A percentile compares a stretch with the other conserved stretches of the same genome.
Conservation (phyloP, 2,329 filamentous ascomycete species). For the Malbranchea zuffiana region DNA sequence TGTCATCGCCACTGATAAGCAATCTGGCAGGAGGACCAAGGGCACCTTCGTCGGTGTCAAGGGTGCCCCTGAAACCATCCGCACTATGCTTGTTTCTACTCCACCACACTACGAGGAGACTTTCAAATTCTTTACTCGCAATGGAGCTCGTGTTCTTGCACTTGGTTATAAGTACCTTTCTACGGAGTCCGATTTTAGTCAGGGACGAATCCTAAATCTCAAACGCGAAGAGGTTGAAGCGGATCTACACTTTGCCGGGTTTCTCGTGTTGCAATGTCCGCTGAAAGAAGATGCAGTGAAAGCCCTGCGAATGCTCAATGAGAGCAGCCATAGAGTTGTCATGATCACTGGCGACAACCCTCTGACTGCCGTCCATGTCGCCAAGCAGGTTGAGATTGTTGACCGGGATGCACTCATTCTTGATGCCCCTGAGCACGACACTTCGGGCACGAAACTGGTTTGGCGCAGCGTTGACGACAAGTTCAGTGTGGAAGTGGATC, state of each 20-base stretch:
- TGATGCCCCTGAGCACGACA: conserved; percentile 85
- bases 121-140: conserved; percentile 94
- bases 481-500: conserved; percentile 73
- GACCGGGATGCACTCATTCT: conserved; percentile 90
- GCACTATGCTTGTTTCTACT: conserved; percentile 75
- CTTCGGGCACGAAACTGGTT: conserved; percentile 66
- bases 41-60: conserved; percentile 93
- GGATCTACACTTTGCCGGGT: conserved; percentile 79
- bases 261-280: conserved; percentile 88
- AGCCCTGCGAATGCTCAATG: conserved; percentile 91
- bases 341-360: conserved; percentile 99
- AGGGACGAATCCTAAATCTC: conserved; percentile 79
- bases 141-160: conserved; percentile 85
- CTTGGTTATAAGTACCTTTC: conserved; percentile 90
- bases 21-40: conserved; percentile 63
- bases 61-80: conserved; percentile 92
- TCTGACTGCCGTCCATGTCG: conserved; percentile 89
- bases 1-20: conserved; percentile 59
- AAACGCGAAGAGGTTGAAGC: conserved; percentile 87
- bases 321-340: conserved; percentile 94
- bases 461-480: conserved; percentile 95
- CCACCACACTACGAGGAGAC: conserved; percentile 93
- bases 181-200: conserved; percentile 66
- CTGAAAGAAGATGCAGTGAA: conserved; percentile 93
- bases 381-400: conserved; percentile 90